Evolutionary conservation across 1,284 basidiomycete species (phyloP).

Genomic region (Boletus sp.): DNA sequence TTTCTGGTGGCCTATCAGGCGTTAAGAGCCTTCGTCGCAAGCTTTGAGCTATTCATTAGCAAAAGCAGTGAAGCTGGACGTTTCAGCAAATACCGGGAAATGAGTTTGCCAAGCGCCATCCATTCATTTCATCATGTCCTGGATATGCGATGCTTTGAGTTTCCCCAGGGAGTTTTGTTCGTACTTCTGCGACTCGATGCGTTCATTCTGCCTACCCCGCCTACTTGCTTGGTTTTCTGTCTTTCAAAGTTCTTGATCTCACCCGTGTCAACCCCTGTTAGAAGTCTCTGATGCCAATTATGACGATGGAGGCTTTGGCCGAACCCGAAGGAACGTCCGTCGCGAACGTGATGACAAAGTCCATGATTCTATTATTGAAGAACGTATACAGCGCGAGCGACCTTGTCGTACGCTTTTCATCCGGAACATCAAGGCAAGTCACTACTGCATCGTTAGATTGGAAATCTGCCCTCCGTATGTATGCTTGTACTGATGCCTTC

Average conservation of each 20-base stretch:
- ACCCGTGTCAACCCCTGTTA: conserved; percentile 56
- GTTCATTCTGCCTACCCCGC: conserved; percentile 47
- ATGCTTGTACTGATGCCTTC: conserved; percentile 23
- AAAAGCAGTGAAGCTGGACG: conserved; percentile 44
- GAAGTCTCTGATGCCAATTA: conserved; percentile 60
- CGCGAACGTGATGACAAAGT: conserved; percentile 82
- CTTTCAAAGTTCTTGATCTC: conserved; percentile 50
- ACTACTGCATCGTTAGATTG: conserved; percentile 17
- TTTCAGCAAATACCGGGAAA: conserved; percentile 32
- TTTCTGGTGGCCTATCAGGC: conserved; percentile 27
- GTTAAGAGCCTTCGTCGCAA: conserved; percentile 42
- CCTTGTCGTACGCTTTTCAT: conserved; percentile 97
- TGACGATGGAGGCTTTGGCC: conserved; percentile 56
- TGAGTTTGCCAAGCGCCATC: conserved; percentile 33
- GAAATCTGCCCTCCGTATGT: conserved; percentile 12
- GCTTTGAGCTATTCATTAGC: conserved; percentile 51
- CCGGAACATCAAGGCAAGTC: conserved; percentile 93
- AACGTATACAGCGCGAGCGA: conserved; percentile 87
- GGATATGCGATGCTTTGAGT: conserved; percentile 34
- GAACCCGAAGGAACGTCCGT: conserved; percentile 50
- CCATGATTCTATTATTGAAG: conserved; percentile 86
- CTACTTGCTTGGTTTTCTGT: conserved; percentile 46
- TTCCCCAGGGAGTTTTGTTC: conserved; percentile 27
- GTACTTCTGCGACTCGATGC: conserved; percentile 37
- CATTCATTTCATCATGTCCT: conserved; percentile 23